A percentile compares a stretch with the other conserved stretches of the same genome.
phyloP scores from a whole-genome alignment of 805 yeast species.

The Teunomyces aglyptinius region DNA sequence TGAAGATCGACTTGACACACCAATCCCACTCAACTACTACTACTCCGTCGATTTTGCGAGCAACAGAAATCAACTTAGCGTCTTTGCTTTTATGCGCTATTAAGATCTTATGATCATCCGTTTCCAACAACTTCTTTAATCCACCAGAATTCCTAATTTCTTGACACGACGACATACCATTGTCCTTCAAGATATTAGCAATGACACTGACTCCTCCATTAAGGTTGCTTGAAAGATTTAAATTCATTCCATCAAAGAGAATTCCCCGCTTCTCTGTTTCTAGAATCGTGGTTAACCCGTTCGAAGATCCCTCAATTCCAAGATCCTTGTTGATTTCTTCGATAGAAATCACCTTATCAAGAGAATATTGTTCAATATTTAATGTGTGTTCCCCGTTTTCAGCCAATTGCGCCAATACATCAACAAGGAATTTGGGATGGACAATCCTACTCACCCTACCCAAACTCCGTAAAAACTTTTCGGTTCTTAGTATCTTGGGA shows the following conservation, averaged over 20 bases:
- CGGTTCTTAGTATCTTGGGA: slow-evolving; percentile 81
- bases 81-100: slow-evolving; percentile 40
- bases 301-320: slow-evolving; percentile 17
- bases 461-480: slow-evolving; percentile 74
- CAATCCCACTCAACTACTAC: slow-evolving; percentile 60
- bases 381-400: slow-evolving; percentile 9
- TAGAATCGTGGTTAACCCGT: slow-evolving; percentile 18
- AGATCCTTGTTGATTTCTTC: slow-evolving; percentile 32
- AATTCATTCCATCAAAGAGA: slow-evolving; percentile 47
- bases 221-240: slow-evolving; percentile 56
- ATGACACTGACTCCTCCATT: slow-evolving; percentile 62
- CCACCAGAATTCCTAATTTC: slow-evolving; percentile 15
- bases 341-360: slow-evolving; percentile 31
- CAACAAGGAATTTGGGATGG: slow-evolving; percentile 53
- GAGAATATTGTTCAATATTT: slow-evolving; percentile 26
- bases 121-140: slow-evolving; percentile 12
- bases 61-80: slow-evolving; percentile 21
- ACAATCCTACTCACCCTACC: slow-evolving; percentile 54
- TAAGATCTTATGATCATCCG: slow-evolving; percentile 16
- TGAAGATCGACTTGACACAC: slow-evolving; percentile 57
- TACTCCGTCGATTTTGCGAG: slow-evolving; percentile 24
- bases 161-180: slow-evolving; percentile 46
- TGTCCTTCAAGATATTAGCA: slow-evolving; percentile 55
- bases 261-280: slow-evolving; percentile 21
- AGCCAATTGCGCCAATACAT: slow-evolving; percentile 29